Percentiles rank a stretch among this genome's conserved stretches.
Conservation (phyloP, 345 rosid genomes). For the Lumnitzera racemosa region DNA sequence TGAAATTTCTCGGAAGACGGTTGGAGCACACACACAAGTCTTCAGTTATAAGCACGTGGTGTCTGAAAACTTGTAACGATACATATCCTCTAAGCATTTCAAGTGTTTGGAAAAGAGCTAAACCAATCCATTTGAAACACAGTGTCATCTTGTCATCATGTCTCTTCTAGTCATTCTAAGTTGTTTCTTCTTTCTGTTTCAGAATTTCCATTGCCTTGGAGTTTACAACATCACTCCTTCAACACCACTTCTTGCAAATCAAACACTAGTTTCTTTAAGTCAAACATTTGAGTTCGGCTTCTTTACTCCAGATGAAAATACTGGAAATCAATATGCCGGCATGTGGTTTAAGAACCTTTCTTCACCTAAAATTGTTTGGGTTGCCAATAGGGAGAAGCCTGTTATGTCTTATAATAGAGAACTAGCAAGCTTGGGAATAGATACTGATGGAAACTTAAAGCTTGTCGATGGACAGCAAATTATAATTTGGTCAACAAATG, state of each 20-base stretch:
- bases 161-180: too few species aligned
- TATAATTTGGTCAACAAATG: conserved; percentile 20
- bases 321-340: conserved; percentile 18
- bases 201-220: too few species aligned
- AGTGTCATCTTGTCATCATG: too few species aligned
- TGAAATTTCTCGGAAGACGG: too few species aligned
- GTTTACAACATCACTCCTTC: too few species aligned
- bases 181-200: too few species aligned
- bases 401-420: conserved; percentile 19
- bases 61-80: too few species aligned
- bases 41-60: too few species aligned
- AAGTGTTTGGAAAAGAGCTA: too few species aligned
- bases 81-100: too few species aligned
- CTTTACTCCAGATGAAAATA: conserved; percentile 14
- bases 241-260: background rate
- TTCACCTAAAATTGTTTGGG: conserved; percentile 17
- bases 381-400: conserved; percentile 26
- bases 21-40: too few species aligned
- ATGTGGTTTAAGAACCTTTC: conserved; percentile 24
- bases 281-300: conserved; percentile 22
- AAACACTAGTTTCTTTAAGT: conserved; percentile 3
- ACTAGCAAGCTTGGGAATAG: conserved; percentile 2
- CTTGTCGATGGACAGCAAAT: conserved; percentile 8
- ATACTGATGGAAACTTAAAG: conserved; percentile 11
- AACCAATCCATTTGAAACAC: too few species aligned